Evolutionary conservation across 768 basidiomycete genomes (phyloP), one percentile per base, ranked within the genome.

Genomic region (Tylopilus vinaceipallidus): DNA sequence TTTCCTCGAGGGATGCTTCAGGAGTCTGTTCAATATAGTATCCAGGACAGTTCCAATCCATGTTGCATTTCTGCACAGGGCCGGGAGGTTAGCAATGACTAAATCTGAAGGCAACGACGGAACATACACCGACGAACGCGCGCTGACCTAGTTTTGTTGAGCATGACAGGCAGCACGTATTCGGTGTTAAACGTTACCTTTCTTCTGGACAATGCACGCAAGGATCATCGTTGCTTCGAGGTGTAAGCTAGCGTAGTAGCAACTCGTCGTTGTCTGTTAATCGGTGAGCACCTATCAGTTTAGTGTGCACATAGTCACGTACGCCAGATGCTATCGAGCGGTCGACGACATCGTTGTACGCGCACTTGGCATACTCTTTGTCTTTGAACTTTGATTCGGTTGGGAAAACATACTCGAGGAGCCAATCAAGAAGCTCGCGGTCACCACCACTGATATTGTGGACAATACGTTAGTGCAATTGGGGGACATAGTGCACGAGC

Each of bases 211-310:
- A 22, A 88, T 78, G 22, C 89, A 81, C 1, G 90, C 93, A 10
- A 97, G 79, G 17, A 79, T 68, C 67, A 84, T 89, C 6, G 90
- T 91, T 0, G 85, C 80, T 42, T 85, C 82, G 22, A 85, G 71
- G 65, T 98, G 92, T 8, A 92, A 69, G 0, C 87, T 86, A 11
- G 81, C 89, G 64, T 89, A 95, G 66, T 93, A 95, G 64, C 90
- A 95, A 57, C 85, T 89, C 0, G 93, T 95, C 1, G 94, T 95
- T 2, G 91, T 94, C 93, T 56, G 20, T 29, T 27, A 17, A 16
- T 41, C 47, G 20, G 20, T 58, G 23, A 35, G 53, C 19, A 47
- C 37, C 19, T 50, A 43, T 44, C 39, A 16, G 13, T 12, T 23
- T 11, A 45, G 26, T 16, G 37, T 9, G 50, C 1, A 35, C 32